These are phyloP conservation scores for Yamadazyma ubonensis DNA, from an alignment of 805 yeast species.

Conservation along the genomic window DNA sequence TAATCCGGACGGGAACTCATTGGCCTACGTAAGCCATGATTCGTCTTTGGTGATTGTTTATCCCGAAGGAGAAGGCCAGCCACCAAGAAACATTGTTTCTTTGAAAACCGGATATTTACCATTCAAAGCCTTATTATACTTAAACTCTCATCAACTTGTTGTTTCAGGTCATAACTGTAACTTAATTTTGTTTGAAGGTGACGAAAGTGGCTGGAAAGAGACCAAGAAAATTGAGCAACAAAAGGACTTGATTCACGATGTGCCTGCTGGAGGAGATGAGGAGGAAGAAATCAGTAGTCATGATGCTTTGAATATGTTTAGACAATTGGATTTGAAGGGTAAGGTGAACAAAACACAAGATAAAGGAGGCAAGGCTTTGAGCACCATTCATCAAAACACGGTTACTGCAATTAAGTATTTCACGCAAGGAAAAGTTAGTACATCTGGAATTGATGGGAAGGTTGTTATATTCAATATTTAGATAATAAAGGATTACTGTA, in stretches of 20 bases:
- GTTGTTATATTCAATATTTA: constrained; percentile 64
- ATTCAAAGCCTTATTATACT: constrained; percentile 72
- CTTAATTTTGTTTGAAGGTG: constrained; percentile 81
- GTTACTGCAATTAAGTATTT: constrained; percentile 62
- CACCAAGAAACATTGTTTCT: constrained; percentile 58
- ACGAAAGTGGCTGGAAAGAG: constrained; percentile 61
- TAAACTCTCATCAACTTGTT: constrained; percentile 62
- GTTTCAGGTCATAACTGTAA: constrained; percentile 94
- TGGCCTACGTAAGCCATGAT: constrained; percentile 86
- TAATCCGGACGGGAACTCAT: constrained; percentile 71
- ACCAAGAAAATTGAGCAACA: constrained; percentile 54
- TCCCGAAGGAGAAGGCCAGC: constrained; percentile 63
- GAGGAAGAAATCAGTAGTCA: constrained; percentile 66
- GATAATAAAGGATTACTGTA: neutral
- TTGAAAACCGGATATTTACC: constrained; percentile 74
- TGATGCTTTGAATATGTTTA: constrained; percentile 87
- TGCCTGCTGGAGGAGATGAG: constrained; percentile 26
- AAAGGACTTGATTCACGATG: constrained; percentile 47
- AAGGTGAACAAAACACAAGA: constrained; percentile 46
- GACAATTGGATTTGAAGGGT: constrained; percentile 94
- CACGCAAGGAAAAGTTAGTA: constrained; percentile 48
- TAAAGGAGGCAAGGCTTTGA: constrained; percentile 42
- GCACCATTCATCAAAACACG: constrained; percentile 89
- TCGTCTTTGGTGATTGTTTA: constrained; percentile 78
- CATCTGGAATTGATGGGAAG: constrained; percentile 89